These are phyloP conservation scores for Irpex sp. DNA, from an alignment of 1,284 basidiomycete species.

Conservation along the genomic window DNA sequence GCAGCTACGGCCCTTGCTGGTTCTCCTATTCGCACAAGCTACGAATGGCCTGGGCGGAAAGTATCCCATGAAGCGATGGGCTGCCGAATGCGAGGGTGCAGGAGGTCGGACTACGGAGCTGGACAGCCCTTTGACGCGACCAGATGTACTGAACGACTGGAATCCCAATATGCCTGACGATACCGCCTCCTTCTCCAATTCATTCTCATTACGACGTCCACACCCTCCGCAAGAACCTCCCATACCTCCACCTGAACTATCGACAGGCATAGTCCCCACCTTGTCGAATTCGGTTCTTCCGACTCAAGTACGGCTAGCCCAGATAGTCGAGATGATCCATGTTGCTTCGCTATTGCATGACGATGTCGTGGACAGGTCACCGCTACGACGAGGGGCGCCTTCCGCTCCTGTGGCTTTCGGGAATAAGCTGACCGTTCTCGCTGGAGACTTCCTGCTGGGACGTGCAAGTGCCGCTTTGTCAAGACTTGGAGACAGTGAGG, in stretches of 20 bases:
- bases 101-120: conserved; percentile 47
- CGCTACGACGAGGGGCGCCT: conserved; percentile 77
- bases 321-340: conserved; percentile 99
- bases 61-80: conserved; percentile 46
- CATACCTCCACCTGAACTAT: conserved; percentile 32
- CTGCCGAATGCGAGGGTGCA: conserved; percentile 40
- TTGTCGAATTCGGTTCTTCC: conserved; percentile 57
- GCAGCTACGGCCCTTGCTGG: conserved; percentile 87
- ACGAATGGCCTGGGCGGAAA: conserved; percentile 76
- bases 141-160: conserved; percentile 81
- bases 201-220: conserved; percentile 42
- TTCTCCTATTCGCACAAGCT: conserved; percentile 88
- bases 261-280: conserved; percentile 21
- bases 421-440: conserved; percentile 95
- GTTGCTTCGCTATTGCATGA: conserved; percentile 96
- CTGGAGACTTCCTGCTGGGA: conserved; percentile 94
- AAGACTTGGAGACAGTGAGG: conserved; percentile 83
- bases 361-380: conserved; percentile 89
- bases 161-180: conserved; percentile 79
- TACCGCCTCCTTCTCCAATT: conserved; percentile 48
- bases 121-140: conserved; percentile 67
- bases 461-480: conserved; percentile 88
- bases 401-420: conserved; percentile 88
- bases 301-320: conserved; percentile 88
- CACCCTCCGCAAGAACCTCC: conserved; percentile 35